A percentile compares a stretch with the other conserved stretches of the same genome.
These are phyloP conservation scores for Domatiomyces globalis DNA, from an alignment of 2,329 filamentous ascomycete species.

Conservation along the genomic window DNA sequence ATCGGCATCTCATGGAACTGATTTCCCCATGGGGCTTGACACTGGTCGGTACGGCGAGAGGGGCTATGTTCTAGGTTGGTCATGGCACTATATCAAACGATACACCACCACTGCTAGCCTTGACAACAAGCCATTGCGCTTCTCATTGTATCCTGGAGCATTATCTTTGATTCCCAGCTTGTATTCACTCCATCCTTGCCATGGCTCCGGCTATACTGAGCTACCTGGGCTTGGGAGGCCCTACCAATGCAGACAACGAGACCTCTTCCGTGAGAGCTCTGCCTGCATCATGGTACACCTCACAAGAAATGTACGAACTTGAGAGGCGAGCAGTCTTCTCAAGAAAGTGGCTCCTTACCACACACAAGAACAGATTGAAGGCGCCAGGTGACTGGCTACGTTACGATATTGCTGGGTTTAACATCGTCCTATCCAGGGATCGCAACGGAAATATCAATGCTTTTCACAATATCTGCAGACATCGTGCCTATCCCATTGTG, in stretches of 20 bases:
- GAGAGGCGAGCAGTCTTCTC: slow-evolving; percentile 37
- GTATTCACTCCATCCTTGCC: neutral
- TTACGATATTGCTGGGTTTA: slow-evolving; percentile 32
- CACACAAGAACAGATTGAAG: slow-evolving; percentile 31
- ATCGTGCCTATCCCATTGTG: slow-evolving; percentile 44
- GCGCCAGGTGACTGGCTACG: slow-evolving; percentile 34
- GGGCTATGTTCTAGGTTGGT: no score
- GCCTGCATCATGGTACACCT: slow-evolving; percentile 38
- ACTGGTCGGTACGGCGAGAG: neutral
- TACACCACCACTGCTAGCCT: neutral
- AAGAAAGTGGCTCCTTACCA: slow-evolving; percentile 30
- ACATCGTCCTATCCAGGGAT: slow-evolving; percentile 40
- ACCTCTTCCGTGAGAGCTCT: slow-evolving; percentile 23
- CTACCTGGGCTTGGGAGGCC: slow-evolving; percentile 8
- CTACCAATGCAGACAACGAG: slow-evolving; percentile 1
- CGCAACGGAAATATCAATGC: slow-evolving; percentile 41
- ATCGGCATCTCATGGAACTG: slow-evolving; percentile 2
- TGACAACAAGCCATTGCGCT: neutral
- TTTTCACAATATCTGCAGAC: slow-evolving; percentile 51
- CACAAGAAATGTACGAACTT: slow-evolving; percentile 31
- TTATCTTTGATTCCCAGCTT: neutral
- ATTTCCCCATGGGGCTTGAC: slow-evolving; percentile 5
- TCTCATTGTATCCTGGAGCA: neutral
- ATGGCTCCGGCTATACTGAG: slow-evolving; percentile 10
- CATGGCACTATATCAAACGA: neutral